These are phyloP conservation scores for Magnolia sinica DNA, from an alignment of 164 flowering plant species.

Conservation along the genomic window DNA sequence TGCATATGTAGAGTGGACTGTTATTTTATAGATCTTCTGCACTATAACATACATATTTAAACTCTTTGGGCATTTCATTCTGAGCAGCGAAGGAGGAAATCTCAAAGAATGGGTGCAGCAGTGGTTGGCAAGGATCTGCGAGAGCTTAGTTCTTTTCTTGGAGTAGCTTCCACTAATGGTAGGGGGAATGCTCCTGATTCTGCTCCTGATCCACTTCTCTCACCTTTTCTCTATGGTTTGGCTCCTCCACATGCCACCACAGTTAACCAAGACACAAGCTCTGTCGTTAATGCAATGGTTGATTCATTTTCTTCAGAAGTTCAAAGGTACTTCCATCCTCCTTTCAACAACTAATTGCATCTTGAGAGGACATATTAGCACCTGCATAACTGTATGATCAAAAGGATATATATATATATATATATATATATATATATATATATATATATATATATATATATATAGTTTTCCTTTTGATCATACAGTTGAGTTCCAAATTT, in stretches of 20 bases:
- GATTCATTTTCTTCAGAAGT: conserved; percentile 15
- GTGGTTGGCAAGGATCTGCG: conserved; percentile 44
- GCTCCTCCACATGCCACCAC: conserved; percentile 24
- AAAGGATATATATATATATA: no score
- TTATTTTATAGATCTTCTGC: neutral
- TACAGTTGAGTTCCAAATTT: neutral
- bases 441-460: neutral
- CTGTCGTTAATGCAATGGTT: conserved; percentile 5
- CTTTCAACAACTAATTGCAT: neutral
- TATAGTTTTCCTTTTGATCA: neutral
- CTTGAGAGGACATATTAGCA: neutral
- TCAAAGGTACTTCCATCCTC: conserved; percentile 35
- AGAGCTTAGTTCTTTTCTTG: conserved; percentile 41
- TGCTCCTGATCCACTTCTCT: conserved; percentile 65
- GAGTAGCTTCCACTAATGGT: conserved; percentile 27
- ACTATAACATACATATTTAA: neutral
- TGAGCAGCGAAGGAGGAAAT: conserved; percentile 56
- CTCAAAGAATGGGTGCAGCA: conserved; percentile 46
- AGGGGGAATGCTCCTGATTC: conserved; percentile 29
- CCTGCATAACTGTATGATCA: no score
- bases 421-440: no score
- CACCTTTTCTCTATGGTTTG: conserved; percentile 50
- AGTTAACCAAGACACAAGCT: conserved; percentile 26
- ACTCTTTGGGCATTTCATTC: conserved; percentile 2
- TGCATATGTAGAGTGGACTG: neutral